Conservation (phyloP, 2,329 filamentous ascomycete species). For the Scedosporium boydii region DNA sequence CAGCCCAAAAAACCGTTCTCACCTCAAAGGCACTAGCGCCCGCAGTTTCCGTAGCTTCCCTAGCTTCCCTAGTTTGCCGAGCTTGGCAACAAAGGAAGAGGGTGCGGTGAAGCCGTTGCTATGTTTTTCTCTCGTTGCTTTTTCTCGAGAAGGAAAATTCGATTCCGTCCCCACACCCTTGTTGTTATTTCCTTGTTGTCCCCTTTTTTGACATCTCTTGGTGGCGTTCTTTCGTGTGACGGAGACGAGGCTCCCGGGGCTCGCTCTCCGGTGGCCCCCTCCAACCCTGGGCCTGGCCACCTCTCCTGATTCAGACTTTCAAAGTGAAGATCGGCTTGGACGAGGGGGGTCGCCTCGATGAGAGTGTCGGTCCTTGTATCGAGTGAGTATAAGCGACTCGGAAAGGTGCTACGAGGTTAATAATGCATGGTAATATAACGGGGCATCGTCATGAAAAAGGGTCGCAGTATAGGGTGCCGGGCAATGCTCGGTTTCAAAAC, state of each 20-base stretch:
- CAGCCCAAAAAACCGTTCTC: neutral
- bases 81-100: no score
- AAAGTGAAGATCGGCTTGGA: neutral
- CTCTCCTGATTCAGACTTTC: neutral
- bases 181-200: neutral
- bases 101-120: no score
- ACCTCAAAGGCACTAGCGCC: neutral
- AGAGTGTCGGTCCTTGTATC: neutral
- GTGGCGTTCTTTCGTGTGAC: no score
- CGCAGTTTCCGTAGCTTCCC: neutral
- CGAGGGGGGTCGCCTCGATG: neutral
- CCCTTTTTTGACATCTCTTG: neutral
- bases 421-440: no score
- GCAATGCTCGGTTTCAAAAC: neutral
- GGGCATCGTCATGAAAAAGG: no score
- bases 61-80: no score
- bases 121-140: no score
- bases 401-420: neutral
- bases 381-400: neutral
- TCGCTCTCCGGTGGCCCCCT: no score
- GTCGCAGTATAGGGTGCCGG: no score
- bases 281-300: neutral
- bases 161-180: neutral
- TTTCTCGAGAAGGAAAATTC: neutral
- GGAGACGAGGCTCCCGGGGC: no score